A percentile compares a stretch with the other conserved stretches of the same genome.
phyloP scores from a whole-genome alignment of 495 filamentous ascomycete species.

The Aspergillus diversus region DNA sequence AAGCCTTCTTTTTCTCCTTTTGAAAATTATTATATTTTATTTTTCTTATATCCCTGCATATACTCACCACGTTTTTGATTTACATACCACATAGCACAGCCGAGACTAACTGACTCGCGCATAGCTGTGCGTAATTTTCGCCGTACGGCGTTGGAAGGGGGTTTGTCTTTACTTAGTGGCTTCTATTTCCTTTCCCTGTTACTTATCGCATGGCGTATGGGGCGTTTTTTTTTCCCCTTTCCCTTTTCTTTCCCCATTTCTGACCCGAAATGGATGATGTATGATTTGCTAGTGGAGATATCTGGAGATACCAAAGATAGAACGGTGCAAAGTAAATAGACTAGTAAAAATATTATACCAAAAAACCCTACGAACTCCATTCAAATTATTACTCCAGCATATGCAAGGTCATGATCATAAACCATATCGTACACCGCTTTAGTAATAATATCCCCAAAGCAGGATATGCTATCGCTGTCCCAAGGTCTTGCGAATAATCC shows the following conservation, averaged over 20 bases:
- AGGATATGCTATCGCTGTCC: constrained; percentile 14
- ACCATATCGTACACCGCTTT: too few species aligned
- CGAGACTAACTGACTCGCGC: neutral
- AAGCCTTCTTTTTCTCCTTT: neutral
- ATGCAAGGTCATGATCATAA: too few species aligned
- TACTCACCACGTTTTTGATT: constrained; percentile 8
- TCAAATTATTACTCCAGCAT: neutral
- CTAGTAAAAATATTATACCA: neutral
- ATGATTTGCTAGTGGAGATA: neutral
- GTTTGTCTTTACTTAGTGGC: neutral
- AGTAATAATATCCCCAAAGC: neutral
- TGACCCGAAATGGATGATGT: neutral
- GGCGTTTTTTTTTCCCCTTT: neutral
- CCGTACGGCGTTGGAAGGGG: constrained; percentile 7
- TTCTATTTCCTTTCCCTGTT: constrained; percentile 3
- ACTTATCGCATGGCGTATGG: constrained; percentile 15
- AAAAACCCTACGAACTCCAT: neutral
- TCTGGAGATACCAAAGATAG: constrained; percentile 19
- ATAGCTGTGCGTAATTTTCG: neutral
- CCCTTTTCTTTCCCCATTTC: neutral
- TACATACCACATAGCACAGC: neutral
- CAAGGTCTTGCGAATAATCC: constrained; percentile 42
- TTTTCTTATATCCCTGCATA: constrained; percentile 12
- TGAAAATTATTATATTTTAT: neutral
- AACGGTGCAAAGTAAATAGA: constrained; percentile 10